Percentiles rank a stretch among this genome's conserved stretches.
Evolutionary conservation across 73 alveolate species (phyloP).

Genomic region (Paramecium sexaurelia): DNA sequence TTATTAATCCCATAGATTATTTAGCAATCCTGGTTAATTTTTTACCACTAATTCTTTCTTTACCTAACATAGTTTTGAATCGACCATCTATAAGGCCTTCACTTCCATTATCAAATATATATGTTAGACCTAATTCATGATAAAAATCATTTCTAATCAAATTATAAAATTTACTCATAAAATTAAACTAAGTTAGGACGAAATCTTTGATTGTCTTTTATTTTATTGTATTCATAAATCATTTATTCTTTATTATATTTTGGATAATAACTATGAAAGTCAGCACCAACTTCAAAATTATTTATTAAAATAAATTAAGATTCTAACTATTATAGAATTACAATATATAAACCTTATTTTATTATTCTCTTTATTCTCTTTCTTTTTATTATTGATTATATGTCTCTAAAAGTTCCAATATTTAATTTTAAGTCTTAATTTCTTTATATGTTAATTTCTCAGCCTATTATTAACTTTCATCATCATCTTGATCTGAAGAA

Average conservation of each 20-base stretch:
- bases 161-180: not conserved
- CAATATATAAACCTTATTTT: not conserved
- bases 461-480: not conserved
- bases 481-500: not conserved
- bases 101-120: conserved; percentile 18
- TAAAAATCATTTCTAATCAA: not conserved
- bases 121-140: not conserved
- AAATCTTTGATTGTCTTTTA: not conserved
- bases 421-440: conserved; percentile 10
- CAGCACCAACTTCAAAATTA: conserved; percentile 20
- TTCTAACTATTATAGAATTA: not conserved
- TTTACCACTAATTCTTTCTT: not conserved
- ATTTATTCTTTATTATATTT: conserved; percentile 27
- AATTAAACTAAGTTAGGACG: not conserved
- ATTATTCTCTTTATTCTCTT: not conserved
- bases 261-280: conserved; percentile 35
- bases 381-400: not conserved
- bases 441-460: not conserved
- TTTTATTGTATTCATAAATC: conserved; percentile 34
- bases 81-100: not conserved
- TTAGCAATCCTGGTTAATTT: not conserved
- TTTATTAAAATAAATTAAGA: not conserved
- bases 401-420: not conserved
- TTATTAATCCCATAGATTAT: not conserved
- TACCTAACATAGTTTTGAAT: not conserved